These are phyloP conservation scores for Mucor sp. DNA, from an alignment of 371 early-diverging fungal species.

Conservation along the genomic window DNA sequence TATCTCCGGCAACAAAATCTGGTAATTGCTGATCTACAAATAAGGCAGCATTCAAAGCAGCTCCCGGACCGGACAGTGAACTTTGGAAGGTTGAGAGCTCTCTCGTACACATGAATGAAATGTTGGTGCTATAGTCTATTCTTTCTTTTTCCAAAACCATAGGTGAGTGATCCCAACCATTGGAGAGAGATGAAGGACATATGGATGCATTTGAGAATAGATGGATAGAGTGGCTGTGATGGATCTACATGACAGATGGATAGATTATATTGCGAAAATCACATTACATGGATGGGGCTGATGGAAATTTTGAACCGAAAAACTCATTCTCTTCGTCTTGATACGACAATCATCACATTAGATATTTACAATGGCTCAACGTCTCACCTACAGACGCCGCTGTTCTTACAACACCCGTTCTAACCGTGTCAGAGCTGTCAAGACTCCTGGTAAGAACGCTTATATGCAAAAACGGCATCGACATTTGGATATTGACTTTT, in stretches of 20 bases:
- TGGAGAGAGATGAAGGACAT: background rate
- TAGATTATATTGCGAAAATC: background rate
- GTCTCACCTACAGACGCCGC: slow-evolving; percentile 97
- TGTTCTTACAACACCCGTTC: slow-evolving; percentile 99
- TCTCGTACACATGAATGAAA: slow-evolving; percentile 10
- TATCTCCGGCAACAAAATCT: background rate
- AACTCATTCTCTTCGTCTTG: slow-evolving; percentile 3
- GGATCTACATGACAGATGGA: background rate
- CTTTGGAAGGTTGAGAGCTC: background rate
- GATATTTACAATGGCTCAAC: slow-evolving; percentile 74
- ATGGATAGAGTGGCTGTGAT: slow-evolving; percentile 2
- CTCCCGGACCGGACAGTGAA: background rate
- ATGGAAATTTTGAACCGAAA: background rate
- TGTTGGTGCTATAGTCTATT: slow-evolving; percentile 7
- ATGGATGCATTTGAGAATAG: background rate
- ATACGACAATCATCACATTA: background rate
- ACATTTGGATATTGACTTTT: background rate
- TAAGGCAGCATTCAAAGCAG: background rate
- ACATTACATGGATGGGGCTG: background rate
- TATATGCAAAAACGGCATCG: background rate
- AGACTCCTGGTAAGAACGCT: slow-evolving; percentile 86
- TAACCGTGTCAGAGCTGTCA: slow-evolving; percentile 94
- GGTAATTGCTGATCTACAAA: background rate
- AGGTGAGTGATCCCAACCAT: slow-evolving; percentile 19
- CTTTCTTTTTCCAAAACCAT: slow-evolving; percentile 36